Base-by-base conservation (phyloP, 139 green algal species). In the Chlamydomonas incerta region DNA sequence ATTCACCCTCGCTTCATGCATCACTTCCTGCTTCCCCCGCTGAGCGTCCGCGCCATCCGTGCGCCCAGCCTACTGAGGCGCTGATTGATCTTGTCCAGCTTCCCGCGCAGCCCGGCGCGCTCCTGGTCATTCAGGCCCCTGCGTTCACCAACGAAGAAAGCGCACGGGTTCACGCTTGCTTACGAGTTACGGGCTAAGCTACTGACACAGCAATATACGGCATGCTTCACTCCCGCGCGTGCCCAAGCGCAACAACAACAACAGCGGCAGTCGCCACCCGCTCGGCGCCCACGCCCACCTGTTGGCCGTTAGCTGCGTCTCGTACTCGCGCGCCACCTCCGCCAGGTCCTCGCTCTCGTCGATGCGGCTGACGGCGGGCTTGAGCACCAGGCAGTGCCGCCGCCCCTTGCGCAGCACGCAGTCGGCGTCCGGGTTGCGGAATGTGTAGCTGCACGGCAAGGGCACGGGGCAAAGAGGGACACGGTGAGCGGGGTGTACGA, bases 311-410 rank as follows among this genome's bases (percentile, higher is more conserved):
- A 88, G 67, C 80, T 90, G 86, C 29, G 63, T 52, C 72, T 80
- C 60, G 34, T 85, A 72, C 81, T 90, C 87, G 4, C 52, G 47
- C 20, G 72, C 74, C 62, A 91, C 74, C 82, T 75, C 66, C 23
- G 50, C 63, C 41, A 91, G 76, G 68, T 88, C 87, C 60, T 91
- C 87, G 58, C 69, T 70, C 75, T 91, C 87, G 55, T 91, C 87
- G 31, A 91, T 81, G 23, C 76, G 69, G 41, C 80, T 71, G 37
- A 81, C 52, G 1, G n/a, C 31, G 1, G 87, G 87, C 75, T 88
- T 88, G 50, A 91, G 82, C 75, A 91, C 82, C 60, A 91, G 67
- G 50, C 71, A 81, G 70, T 86, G 63, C 35, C 71, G 60, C 15
- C 55, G 58, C 62, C 87, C 87, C 35, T 75, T 76, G 29, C 74